phyloP scores from a whole-genome alignment of 371 early-diverging fungal genomes.

The Apophysomyces elegans region DNA sequence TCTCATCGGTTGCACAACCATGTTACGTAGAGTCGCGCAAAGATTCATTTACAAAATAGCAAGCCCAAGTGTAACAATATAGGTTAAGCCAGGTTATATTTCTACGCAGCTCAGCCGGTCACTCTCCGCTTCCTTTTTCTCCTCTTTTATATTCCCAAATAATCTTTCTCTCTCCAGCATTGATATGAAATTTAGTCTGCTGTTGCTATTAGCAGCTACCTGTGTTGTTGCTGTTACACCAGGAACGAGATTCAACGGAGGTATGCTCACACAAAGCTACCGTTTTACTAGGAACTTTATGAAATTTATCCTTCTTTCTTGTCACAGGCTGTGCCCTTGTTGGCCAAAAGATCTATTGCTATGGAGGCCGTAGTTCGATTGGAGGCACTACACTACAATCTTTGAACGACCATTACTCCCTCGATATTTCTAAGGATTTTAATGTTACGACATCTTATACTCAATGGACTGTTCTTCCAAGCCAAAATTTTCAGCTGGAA shows the following conservation, averaged over 20 bases:
- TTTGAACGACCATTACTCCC: slow-evolving; percentile 5
- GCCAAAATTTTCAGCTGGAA: neutral
- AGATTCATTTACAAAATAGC: too few relatives aligned
- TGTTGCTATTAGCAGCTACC: neutral
- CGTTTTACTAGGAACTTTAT: neutral
- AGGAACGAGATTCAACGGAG: neutral
- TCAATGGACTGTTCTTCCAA: neutral
- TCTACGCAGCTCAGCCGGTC: too few relatives aligned
- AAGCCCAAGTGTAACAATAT: too few relatives aligned
- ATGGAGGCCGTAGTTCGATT: slow-evolving; percentile 13
- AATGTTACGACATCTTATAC: neutral
- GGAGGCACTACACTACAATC: neutral
- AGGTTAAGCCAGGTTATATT: too few relatives aligned
- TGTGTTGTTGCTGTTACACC: neutral
- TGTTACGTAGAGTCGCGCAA: too few relatives aligned
- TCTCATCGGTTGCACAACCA: too few relatives aligned
- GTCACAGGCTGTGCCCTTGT: slow-evolving; percentile 12
- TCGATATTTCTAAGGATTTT: neutral
- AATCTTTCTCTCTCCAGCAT: neutral
- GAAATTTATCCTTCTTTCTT: neutral
- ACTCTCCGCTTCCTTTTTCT: neutral
- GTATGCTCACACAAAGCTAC: neutral
- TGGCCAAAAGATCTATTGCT: slow-evolving; percentile 12
- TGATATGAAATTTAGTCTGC: neutral
- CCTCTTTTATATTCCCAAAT: neutral